A percentile compares a stretch with the other conserved stretches of the same genome.
These are phyloP conservation scores for Curvularia hawaiiensis DNA, from an alignment of 2,329 filamentous ascomycete species.

Conservation along the genomic window DNA sequence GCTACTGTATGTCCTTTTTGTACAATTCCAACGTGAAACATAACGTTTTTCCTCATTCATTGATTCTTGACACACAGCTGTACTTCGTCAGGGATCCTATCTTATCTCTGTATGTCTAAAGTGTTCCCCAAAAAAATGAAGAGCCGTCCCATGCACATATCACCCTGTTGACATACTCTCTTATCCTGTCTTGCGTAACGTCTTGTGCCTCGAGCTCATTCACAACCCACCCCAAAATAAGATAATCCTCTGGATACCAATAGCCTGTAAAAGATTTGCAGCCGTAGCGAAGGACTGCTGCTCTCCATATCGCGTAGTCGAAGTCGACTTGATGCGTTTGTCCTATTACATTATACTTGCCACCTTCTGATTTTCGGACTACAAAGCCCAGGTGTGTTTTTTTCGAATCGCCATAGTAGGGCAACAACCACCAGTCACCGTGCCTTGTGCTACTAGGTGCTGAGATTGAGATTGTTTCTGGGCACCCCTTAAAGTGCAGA, in stretches of 20 bases:
- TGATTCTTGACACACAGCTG: neutral
- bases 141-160: conserved; percentile 1
- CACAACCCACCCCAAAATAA: neutral
- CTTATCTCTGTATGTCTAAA: neutral
- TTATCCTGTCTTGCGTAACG: neutral
- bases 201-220: neutral
- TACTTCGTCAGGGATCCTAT: neutral
- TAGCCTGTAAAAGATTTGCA: neutral
- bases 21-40: neutral
- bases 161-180: neutral
- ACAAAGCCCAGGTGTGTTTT: neutral
- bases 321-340: neutral
- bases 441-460: neutral
- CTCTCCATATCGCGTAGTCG: too few relatives aligned
- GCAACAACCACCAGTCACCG: neutral
- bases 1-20: neutral
- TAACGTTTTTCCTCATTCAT: neutral
- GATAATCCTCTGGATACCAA: neutral
- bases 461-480: too few relatives aligned
- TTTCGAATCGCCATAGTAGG: too few relatives aligned
- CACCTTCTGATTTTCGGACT: neutral
- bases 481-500: neutral
- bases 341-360: neutral
- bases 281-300: too few relatives aligned
- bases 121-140: too few relatives aligned